A percentile compares a stretch with the other conserved stretches of the same genome.
Conservation (phyloP, 208 protist species). For the Trypanosoma caninum region DNA sequence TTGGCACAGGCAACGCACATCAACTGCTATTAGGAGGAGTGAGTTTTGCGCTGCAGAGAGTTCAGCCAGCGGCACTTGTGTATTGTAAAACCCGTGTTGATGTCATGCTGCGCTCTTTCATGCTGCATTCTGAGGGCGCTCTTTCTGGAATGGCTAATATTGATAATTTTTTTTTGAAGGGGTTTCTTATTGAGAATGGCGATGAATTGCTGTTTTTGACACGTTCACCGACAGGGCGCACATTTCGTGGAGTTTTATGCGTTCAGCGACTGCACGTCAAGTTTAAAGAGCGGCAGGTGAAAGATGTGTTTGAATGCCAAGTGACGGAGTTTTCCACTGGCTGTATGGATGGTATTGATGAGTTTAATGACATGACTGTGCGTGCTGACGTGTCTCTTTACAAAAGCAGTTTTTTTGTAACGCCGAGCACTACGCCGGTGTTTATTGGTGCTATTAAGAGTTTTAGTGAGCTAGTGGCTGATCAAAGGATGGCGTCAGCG, state of each 20-base stretch:
- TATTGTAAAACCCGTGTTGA: conserved; percentile 27
- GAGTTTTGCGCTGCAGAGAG: conserved; percentile 31
- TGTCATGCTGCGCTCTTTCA: conserved; percentile 19
- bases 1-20: conserved; percentile 74
- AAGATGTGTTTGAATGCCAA: conserved; percentile 80
- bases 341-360: conserved; percentile 74
- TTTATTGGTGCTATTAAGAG: conserved; percentile 52
- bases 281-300: conserved; percentile 88
- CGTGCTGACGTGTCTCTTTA: conserved; percentile 41
- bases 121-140: conserved; percentile 72
- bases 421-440: conserved; percentile 70
- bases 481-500: conserved; percentile 39
- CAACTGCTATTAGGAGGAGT: conserved; percentile 45
- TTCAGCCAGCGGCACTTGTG: conserved; percentile 9
- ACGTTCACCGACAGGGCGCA: conserved; percentile 59
- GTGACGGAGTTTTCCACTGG: conserved; percentile 33
- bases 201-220: conserved; percentile 29
- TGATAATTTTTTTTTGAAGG: conserved; percentile 35
- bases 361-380: conserved; percentile 47
- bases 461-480: conserved; percentile 49
- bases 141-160: conserved; percentile 68
- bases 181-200: conserved; percentile 60
- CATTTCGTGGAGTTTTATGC: conserved; percentile 49
- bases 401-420: conserved; percentile 55
- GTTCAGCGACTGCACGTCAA: conserved; percentile 52